Conservation (phyloP, 139 green algal genomes). For the Chlamydomonas eustigma region DNA sequence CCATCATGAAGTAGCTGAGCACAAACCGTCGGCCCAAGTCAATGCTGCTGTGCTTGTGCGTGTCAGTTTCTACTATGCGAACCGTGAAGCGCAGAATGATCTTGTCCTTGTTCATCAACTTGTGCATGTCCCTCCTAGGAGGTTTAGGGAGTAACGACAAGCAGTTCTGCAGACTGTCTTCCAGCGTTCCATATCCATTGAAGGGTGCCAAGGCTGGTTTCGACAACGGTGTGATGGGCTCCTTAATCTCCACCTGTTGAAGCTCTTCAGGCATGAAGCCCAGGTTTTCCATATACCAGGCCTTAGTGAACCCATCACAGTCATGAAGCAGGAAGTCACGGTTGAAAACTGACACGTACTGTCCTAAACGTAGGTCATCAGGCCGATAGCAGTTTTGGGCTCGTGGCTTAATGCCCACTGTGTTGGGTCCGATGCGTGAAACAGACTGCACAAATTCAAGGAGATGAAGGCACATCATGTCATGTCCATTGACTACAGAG, state of each 20-base stretch:
- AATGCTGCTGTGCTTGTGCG: slow-evolving; percentile 37
- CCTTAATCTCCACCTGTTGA: slow-evolving; percentile 56
- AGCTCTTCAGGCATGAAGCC: slow-evolving; percentile 59
- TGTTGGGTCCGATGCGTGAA: not conserved
- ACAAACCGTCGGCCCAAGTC: slow-evolving; percentile 73
- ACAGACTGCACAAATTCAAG: not conserved
- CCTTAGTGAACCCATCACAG: slow-evolving; percentile 82
- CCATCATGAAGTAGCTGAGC: slow-evolving; percentile 83
- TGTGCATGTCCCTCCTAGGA: slow-evolving; percentile 74
- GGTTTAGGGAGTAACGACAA: slow-evolving; percentile 69
- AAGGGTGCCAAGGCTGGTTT: slow-evolving; percentile 59
- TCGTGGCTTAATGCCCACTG: not conserved
- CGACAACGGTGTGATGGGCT: slow-evolving; percentile 39
- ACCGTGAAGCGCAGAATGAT: slow-evolving; percentile 74
- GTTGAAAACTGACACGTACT: slow-evolving; percentile 65
- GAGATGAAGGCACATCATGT: not conserved
- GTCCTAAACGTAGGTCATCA: slow-evolving; percentile 76
- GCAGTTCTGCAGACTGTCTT: slow-evolving; percentile 86
- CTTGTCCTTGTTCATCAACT: slow-evolving; percentile 87
- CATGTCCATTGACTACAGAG: not conserved
- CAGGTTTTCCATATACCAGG: slow-evolving; percentile 68
- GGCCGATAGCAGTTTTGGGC: slow-evolving; percentile 60
- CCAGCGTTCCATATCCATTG: slow-evolving; percentile 77
- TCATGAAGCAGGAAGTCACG: slow-evolving; percentile 79
- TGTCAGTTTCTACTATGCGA: slow-evolving; percentile 46